Evolutionary conservation across 1,284 basidiomycete genomes (phyloP).

Genomic region (Porodaedalea pini): DNA sequence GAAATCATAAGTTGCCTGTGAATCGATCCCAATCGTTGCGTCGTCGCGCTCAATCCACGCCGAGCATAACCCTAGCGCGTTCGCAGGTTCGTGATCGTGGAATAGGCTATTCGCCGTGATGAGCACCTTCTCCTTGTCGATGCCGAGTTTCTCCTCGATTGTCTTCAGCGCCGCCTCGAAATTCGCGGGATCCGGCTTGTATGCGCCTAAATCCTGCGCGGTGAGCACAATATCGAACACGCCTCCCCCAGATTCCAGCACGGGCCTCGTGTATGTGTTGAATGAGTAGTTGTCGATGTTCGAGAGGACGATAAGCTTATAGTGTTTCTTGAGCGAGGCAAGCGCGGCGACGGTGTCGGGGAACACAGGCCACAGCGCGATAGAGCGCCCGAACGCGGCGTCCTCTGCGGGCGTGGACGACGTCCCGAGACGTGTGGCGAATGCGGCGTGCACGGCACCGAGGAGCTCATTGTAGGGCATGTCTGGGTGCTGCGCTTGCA

Average conservation of each 20-base stretch:
- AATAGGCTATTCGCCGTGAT: conserved; percentile 56
- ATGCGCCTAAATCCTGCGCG: conserved; percentile 62
- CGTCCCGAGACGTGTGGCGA: conserved; percentile 32
- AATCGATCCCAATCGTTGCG: conserved; percentile 39
- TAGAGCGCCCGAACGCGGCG: conserved; percentile 51
- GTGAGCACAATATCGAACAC: conserved; percentile 60
- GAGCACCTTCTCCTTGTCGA: conserved; percentile 46
- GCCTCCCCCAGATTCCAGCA: conserved; percentile 41
- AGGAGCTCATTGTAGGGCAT: conserved; percentile 62
- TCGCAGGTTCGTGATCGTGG: conserved; percentile 58
- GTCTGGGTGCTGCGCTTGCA: conserved; percentile 54
- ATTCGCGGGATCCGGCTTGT: conserved; percentile 64
- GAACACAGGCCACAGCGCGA: conserved; percentile 61
- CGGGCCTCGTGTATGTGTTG: conserved; percentile 48
- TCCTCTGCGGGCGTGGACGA: conserved; percentile 26
- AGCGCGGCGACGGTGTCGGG: conserved; percentile 63
- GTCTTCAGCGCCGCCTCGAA: conserved; percentile 49
- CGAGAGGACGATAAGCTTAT: conserved; percentile 67
- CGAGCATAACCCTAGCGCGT: conserved; percentile 45
- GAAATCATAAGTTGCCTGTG: conserved; percentile 23
- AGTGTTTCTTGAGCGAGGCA: conserved; percentile 52
- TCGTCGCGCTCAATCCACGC: conserved; percentile 61
- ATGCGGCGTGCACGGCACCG: conserved; percentile 45
- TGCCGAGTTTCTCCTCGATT: conserved; percentile 42
- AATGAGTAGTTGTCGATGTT: conserved; percentile 70